Base-by-base conservation (phyloP, 352 stramenopile genomes). In the Globisporangium radiosum region DNA sequence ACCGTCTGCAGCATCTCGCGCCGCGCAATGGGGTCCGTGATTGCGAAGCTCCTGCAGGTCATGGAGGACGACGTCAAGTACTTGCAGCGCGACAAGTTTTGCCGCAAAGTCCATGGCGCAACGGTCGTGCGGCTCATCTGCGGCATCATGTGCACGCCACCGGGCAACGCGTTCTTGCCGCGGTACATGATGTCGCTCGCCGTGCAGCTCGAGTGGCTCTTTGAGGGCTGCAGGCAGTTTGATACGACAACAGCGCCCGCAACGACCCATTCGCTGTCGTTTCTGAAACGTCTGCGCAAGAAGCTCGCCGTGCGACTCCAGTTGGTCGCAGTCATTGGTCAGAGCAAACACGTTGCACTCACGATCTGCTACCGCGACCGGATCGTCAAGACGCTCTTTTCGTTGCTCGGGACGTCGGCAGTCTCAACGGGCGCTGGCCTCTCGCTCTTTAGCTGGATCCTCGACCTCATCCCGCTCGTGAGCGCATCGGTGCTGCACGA, bases 161-260 rank as follows among this genome's bases (percentile, higher is more conserved):
- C 75, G 7, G 85, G 80, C 8, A 77, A 78, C 5, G 75, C 82
- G 4, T 92, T 93, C 63, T 61, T 95, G 52, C 83, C 81, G 13
- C 77, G 81, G n/a, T 93, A 91, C 72, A 88, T 95, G 73, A 91
- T 91, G 76, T 95, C 85, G 7, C 57, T 95, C n/a, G 81, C 80
- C 8, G 61, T 66, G 43, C 85, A 95, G 57, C 57, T 93, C 8
- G 85, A 93, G 60, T 86, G 63, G 67, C 64, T 95, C 0, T 86
- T 83, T 38, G 77, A 90, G 37, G 79, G 71, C 5, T 88, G 78
- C 60, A 68, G 59, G 5, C 63, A 78, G 9, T 85, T 76, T 54
- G 80, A 90, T 52, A 58, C 69, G 11, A 38, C 45, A 33, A 19
- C 49, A 7, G 11, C 10, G 49, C 6, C 49, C 1, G 19, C 15